Percentiles rank a stretch among this genome's conserved stretches.
Evolutionary conservation across 2,329 filamentous ascomycete species (phyloP).

Genomic region (Pestalotiopsis sp.): DNA sequence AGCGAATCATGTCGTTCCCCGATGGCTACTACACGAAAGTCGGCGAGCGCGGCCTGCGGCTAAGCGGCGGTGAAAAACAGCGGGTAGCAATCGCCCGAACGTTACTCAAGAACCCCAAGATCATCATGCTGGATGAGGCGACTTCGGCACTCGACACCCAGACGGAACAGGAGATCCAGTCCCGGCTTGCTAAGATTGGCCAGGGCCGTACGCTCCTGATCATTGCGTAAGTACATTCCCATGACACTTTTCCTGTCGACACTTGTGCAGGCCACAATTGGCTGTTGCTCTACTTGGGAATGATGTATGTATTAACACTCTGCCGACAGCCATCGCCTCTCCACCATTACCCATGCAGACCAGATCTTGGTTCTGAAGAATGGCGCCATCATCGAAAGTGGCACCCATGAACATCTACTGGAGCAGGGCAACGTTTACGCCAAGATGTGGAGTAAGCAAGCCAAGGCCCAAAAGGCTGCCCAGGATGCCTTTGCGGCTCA

Average conservation of each 20-base stretch:
- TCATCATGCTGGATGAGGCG: slow-evolving; percentile 92
- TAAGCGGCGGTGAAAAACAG: slow-evolving; percentile 92
- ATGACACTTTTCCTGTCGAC: background rate
- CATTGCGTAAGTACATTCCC: slow-evolving; percentile 70
- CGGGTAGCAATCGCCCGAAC: slow-evolving; percentile 91
- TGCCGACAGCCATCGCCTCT: slow-evolving; percentile 69
- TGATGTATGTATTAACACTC: background rate
- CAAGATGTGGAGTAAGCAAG: slow-evolving; percentile 90
- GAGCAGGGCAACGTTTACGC: slow-evolving; percentile 71
- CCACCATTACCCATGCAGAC: slow-evolving; percentile 83
- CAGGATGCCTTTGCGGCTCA: slow-evolving; percentile 55
- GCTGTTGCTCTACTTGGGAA: slow-evolving; percentile 23
- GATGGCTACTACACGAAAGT: slow-evolving; percentile 90
- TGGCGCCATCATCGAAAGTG: slow-evolving; percentile 76
- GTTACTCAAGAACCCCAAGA: slow-evolving; percentile 87
- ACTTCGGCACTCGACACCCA: slow-evolving; percentile 90
- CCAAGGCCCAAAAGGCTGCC: slow-evolving; percentile 72
- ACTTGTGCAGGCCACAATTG: background rate
- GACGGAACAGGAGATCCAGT: slow-evolving; percentile 91
- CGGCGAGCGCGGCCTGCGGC: slow-evolving; percentile 82
- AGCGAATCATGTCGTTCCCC: slow-evolving; percentile 87
- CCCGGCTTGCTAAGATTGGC: slow-evolving; percentile 79
- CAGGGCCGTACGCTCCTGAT: slow-evolving; percentile 90
- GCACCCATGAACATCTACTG: slow-evolving; percentile 78
- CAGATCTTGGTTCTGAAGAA: slow-evolving; percentile 80